Percentiles rank a stretch among this genome's conserved stretches.
Conservation (phyloP, 768 basidiomycete species). For the Tylopilus sp. region DNA sequence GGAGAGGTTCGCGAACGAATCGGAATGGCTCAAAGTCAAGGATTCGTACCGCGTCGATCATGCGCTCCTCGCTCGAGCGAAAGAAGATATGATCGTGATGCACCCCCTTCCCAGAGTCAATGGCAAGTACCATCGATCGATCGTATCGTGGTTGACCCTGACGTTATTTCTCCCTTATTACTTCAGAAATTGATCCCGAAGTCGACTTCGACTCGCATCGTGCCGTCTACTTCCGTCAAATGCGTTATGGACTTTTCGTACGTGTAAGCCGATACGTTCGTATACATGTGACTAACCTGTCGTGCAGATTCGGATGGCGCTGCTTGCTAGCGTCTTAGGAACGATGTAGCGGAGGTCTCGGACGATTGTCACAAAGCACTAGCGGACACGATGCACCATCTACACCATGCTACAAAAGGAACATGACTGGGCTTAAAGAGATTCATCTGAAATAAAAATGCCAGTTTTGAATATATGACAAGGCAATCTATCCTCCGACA, state of each 20-base stretch:
- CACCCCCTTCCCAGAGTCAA: slow-evolving; percentile 96
- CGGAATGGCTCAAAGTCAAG: slow-evolving; percentile 88
- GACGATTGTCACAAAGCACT: neutral
- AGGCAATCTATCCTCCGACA: too few relatives aligned
- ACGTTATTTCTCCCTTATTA: too few relatives aligned
- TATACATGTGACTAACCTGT: neutral
- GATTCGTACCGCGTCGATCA: slow-evolving; percentile 93
- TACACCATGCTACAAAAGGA: too few relatives aligned
- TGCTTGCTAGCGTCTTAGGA: slow-evolving; percentile 66
- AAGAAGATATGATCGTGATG: slow-evolving; percentile 98
- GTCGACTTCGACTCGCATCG: slow-evolving; percentile 95
- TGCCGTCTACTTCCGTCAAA: slow-evolving; percentile 97
- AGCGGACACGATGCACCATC: too few relatives aligned
- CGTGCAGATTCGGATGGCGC: slow-evolving; percentile 70
- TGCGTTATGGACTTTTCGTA: slow-evolving; percentile 97
- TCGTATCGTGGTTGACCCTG: slow-evolving; percentile 8
- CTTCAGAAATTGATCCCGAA: slow-evolving; percentile 94
- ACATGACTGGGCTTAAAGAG: too few relatives aligned
- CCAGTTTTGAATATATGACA: too few relatives aligned
- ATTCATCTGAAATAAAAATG: too few relatives aligned
- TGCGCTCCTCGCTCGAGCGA: slow-evolving; percentile 86
- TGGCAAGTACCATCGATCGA: slow-evolving; percentile 44
- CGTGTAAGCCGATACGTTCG: slow-evolving; percentile 35
- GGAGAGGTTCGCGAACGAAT: slow-evolving; percentile 81
- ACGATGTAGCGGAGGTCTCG: slow-evolving; percentile 9